phyloP scores from a whole-genome alignment of 192 early-diverging fungal genomes.

The Gaertneriomyces sp. region DNA sequence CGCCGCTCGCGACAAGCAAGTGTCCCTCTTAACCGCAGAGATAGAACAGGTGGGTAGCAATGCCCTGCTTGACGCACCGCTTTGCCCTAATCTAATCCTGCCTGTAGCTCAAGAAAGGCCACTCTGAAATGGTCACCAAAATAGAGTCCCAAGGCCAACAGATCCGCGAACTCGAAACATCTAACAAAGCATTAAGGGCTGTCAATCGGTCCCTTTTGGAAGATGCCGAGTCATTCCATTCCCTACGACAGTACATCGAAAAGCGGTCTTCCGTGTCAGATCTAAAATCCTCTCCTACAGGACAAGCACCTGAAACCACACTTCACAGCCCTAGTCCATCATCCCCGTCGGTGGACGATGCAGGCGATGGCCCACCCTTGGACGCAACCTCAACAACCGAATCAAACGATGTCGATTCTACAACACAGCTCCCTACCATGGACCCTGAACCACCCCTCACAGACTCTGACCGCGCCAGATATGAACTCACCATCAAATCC shows the following conservation, averaged over 20 bases:
- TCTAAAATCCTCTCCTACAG: neutral
- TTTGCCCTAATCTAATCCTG: neutral
- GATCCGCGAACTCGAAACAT: conserved; percentile 2
- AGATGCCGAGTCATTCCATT: conserved; percentile 13
- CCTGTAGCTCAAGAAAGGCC: neutral
- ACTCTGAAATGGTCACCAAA: conserved; percentile 1
- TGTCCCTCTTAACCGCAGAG: conserved; percentile 4
- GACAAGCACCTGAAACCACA: neutral
- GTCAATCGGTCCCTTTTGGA: conserved; percentile 18
- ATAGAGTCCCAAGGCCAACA: neutral
- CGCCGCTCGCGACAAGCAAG: conserved; percentile 9
- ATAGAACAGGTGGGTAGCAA: conserved; percentile 12
- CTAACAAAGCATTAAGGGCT: conserved; percentile 9
- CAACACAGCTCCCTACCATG: neutral
- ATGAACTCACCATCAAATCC: too few species aligned
- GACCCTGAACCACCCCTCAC: neutral
- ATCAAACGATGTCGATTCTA: too few species aligned
- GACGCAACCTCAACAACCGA: neutral
- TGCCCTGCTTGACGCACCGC: neutral
- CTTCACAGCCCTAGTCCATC: neutral
- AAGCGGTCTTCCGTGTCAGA: too few species aligned
- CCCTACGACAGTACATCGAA: neutral
- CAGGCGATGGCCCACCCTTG: neutral
- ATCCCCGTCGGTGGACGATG: neutral
- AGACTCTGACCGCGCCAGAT: too few species aligned